phyloP scores from a whole-genome alignment of 192 early-diverging fungal genomes.

The Coemansia sp. region DNA sequence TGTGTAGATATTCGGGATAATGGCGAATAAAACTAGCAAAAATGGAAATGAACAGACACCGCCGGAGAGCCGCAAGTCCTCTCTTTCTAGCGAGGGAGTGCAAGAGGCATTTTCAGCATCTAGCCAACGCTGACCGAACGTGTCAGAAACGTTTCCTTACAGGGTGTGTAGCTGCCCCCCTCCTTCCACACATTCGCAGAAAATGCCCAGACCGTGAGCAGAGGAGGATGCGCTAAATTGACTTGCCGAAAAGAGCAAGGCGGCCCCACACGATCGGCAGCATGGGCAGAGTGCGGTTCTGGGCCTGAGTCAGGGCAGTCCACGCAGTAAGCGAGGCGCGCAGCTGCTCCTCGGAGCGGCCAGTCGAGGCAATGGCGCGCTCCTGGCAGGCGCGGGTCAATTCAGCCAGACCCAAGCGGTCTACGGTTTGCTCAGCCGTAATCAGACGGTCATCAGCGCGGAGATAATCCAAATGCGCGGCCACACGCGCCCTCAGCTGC shows the following conservation, averaged over 20 bases:
- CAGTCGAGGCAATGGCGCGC: slow-evolving; percentile 46
- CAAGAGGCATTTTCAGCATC: too few species aligned
- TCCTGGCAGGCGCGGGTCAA: slow-evolving; percentile 49
- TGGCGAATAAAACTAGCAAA: too few species aligned
- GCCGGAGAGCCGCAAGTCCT: too few species aligned
- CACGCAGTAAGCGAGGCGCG: slow-evolving; percentile 28
- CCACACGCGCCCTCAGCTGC: slow-evolving; percentile 18
- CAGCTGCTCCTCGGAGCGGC: slow-evolving; percentile 17
- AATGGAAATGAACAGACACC: too few species aligned
- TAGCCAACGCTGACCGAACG: too few species aligned
- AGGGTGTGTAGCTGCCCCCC: too few species aligned
- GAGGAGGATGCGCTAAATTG: background rate
- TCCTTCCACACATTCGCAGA: too few species aligned
- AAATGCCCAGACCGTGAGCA: background rate
- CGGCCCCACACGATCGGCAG: slow-evolving; percentile 51
- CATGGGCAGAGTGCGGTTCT: background rate
- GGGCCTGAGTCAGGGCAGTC: slow-evolving; percentile 9
- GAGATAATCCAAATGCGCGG: slow-evolving; percentile 23
- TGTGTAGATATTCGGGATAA: background rate
- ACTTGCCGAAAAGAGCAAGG: slow-evolving; percentile 30
- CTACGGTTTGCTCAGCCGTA: slow-evolving; percentile 24
- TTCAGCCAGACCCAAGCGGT: slow-evolving; percentile 26
- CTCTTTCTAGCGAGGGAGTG: too few species aligned
- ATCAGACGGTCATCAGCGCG: slow-evolving; percentile 32
- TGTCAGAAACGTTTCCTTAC: too few species aligned